Conservation (phyloP, 768 basidiomycete species). For the Termitomyces bulborhizus region DNA sequence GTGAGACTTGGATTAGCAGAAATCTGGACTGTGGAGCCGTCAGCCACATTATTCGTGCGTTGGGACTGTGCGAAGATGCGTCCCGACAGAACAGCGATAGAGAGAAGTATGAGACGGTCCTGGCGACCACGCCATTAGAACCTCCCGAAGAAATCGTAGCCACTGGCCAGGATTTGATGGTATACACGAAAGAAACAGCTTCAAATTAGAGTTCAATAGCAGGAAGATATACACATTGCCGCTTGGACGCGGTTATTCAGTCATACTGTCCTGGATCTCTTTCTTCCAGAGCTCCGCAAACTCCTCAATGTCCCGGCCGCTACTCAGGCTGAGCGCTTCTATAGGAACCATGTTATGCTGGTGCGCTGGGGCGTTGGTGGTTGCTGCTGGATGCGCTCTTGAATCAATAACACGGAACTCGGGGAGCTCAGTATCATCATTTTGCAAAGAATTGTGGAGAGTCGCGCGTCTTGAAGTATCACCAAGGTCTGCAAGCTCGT, state of each 20-base stretch:
- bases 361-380: conserved; percentile 61
- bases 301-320: conserved; percentile 63
- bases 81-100: background rate
- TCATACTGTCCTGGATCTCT: conserved; percentile 34
- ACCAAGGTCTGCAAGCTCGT: conserved; percentile 52
- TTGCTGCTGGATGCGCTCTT: conserved; percentile 60
- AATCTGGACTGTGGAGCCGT: background rate
- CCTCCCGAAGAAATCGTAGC: background rate
- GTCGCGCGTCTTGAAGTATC: conserved; percentile 3
- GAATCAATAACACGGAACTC: conserved; percentile 69
- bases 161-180: background rate
- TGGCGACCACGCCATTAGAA: background rate
- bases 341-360: conserved; percentile 91
- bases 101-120: background rate
- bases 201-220: background rate
- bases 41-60: background rate
- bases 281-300: conserved; percentile 67
- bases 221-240: background rate
- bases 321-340: conserved; percentile 77
- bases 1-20: background rate
- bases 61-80: background rate
- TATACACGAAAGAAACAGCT: background rate
- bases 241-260: background rate
- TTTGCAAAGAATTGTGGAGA: background rate
- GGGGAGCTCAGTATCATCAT: conserved; percentile 18